phyloP scores from a whole-genome alignment of 2,329 filamentous ascomycete genomes.

The Aureobasidium sp. region DNA sequence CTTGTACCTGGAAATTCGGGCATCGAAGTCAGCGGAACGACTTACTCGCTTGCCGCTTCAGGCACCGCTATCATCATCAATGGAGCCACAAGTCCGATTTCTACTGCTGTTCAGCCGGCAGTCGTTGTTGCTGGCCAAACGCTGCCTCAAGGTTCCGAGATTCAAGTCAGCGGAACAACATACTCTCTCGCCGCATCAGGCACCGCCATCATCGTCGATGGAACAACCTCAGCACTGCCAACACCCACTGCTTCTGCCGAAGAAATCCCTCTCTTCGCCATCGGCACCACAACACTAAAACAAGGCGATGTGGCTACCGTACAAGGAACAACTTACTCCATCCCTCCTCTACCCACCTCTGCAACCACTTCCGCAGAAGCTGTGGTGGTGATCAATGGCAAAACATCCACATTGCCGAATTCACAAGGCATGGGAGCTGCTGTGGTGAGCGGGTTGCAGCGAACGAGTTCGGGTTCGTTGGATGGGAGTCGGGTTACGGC shows the following conservation, averaged over 20 bases:
- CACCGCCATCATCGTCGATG: background rate
- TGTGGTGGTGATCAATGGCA: background rate
- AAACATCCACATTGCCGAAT: background rate
- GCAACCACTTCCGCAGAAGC: background rate
- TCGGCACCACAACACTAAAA: background rate
- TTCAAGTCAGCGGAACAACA: background rate
- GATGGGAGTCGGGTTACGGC: background rate
- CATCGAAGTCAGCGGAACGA: conserved; percentile 13
- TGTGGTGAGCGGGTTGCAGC: background rate
- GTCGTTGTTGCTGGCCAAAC: background rate
- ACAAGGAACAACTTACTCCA: background rate
- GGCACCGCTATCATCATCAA: conserved; percentile 22
- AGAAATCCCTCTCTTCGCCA: background rate
- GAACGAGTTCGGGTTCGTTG: background rate
- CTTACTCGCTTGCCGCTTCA: conserved; percentile 18
- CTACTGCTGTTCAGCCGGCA: background rate
- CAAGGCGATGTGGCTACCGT: background rate
- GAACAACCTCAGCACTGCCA: background rate
- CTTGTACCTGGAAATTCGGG: conserved; percentile 11
- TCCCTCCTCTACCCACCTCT: background rate
- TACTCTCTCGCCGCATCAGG: background rate
- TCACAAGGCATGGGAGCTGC: background rate
- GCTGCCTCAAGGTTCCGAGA: background rate
- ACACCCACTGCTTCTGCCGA: background rate
- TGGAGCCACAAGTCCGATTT: background rate